These are phyloP conservation scores for Amesomyces nigricolor DNA, from an alignment of 2,329 filamentous ascomycete species.

Conservation along the genomic window DNA sequence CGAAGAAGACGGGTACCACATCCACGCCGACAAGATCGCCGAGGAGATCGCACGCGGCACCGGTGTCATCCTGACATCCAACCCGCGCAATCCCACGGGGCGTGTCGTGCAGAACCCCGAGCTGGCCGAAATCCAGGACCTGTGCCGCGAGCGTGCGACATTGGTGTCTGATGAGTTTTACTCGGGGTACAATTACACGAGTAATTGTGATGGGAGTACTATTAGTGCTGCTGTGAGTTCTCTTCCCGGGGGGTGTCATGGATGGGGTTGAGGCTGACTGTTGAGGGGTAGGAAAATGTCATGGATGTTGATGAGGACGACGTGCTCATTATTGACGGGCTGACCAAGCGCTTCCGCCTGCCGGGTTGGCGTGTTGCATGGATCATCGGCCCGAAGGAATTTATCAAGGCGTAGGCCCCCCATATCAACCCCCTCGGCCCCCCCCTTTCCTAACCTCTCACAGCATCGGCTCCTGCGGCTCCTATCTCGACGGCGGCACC, in stretches of 20 bases:
- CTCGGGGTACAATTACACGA: slow-evolving; percentile 92
- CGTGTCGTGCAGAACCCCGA: slow-evolving; percentile 80
- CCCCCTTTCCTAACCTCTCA: not conserved
- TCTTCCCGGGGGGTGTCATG: not conserved
- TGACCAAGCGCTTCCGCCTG: slow-evolving; percentile 94
- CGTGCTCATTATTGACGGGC: slow-evolving; percentile 88
- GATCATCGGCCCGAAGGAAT: slow-evolving; percentile 94
- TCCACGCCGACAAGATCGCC: slow-evolving; percentile 87
- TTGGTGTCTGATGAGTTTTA: slow-evolving; percentile 98
- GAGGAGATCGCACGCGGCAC: slow-evolving; percentile 84
- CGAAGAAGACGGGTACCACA: slow-evolving; percentile 83
- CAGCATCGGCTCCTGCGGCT: slow-evolving; percentile 80
- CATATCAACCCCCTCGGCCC: not conserved
- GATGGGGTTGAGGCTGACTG: not conserved
- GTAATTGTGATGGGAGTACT: slow-evolving; percentile 81
- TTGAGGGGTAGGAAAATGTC: slow-evolving; percentile 59
- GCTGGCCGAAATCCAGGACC: slow-evolving; percentile 83
- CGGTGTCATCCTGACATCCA: slow-evolving; percentile 86
- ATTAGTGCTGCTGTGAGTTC: slow-evolving; percentile 64
- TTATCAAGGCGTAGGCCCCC: slow-evolving; percentile 67
- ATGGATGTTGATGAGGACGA: slow-evolving; percentile 85
- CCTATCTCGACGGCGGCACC: slow-evolving; percentile 89
- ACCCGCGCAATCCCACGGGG: slow-evolving; percentile 91
- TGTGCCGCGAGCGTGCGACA: slow-evolving; percentile 84
- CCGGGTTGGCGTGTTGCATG: slow-evolving; percentile 96